These are phyloP conservation scores for Neoscytalidium dimidiatum DNA, from an alignment of 2,329 filamentous ascomycete species.

Conservation along the genomic window DNA sequence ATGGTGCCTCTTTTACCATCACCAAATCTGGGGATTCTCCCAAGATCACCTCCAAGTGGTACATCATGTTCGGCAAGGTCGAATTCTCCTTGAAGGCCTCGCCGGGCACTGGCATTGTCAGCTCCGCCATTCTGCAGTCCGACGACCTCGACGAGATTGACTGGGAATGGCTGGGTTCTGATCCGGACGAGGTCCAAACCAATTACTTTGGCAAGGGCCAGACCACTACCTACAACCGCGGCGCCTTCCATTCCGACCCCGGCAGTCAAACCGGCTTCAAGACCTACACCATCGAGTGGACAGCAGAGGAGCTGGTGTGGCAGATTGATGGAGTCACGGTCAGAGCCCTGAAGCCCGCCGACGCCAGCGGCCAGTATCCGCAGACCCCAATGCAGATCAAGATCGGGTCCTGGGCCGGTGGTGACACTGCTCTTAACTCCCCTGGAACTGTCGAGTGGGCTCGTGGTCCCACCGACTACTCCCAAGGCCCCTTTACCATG, in stretches of 20 bases:
- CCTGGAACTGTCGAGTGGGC: conserved; percentile 89
- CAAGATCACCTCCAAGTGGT: conserved; percentile 86
- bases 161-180: conserved; percentile 89
- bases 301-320: conserved; percentile 80
- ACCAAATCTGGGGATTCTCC: conserved; percentile 77
- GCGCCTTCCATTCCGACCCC: conserved; percentile 70
- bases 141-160: conserved; percentile 95
- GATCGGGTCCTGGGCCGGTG: conserved; percentile 89
- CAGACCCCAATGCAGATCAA: conserved; percentile 96
- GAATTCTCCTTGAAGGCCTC: conserved; percentile 84
- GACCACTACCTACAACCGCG: conserved; percentile 82
- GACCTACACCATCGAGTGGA: conserved; percentile 94
- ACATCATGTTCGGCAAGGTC: conserved; percentile 98
- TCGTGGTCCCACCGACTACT: conserved; percentile 81
- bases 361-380: conserved; percentile 79
- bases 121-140: conserved; percentile 86
- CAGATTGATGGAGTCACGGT: conserved; percentile 76
- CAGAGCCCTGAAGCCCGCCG: conserved; percentile 69
- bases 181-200: conserved; percentile 77
- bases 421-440: conserved; percentile 80
- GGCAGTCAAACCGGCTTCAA: conserved; percentile 75
- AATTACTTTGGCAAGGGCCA: conserved; percentile 97
- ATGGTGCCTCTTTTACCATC: conserved; percentile 83
- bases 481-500: conserved; percentile 83
- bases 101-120: conserved; percentile 88